phyloP scores from a whole-genome alignment of 176 grass and related monocot species.

The Raddia guianensis region DNA sequence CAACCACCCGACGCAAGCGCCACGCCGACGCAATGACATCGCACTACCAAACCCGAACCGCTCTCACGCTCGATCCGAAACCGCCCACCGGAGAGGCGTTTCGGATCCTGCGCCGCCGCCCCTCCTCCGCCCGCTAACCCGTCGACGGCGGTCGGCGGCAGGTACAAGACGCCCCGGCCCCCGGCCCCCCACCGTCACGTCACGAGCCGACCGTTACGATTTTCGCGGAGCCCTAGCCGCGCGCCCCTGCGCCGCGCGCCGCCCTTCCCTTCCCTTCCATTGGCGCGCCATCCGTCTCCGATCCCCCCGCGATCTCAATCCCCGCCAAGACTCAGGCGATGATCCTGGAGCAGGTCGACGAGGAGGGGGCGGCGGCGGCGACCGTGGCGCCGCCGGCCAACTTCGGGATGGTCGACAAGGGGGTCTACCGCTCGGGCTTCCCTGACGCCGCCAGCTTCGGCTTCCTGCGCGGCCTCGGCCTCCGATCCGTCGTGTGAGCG shows the following conservation, averaged over 20 bases:
- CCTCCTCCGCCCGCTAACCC: neutral
- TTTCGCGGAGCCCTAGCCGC: neutral
- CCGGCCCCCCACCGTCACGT: neutral
- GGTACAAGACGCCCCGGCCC: neutral
- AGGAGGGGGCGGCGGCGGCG: neutral
- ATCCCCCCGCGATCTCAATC: neutral
- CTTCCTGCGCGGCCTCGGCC: conserved; percentile 35
- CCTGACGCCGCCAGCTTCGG: conserved; percentile 29
- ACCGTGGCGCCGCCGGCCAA: conserved; percentile 34
- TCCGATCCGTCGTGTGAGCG: conserved; percentile 55
- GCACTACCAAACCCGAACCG: neutral
- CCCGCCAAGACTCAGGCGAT: neutral
- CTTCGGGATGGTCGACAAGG: conserved; percentile 44
- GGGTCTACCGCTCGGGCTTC: conserved; percentile 49
- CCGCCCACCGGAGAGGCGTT: neutral
- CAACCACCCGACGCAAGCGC: neutral
- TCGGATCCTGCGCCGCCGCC: neutral
- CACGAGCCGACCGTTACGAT: neutral
- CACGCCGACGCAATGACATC: neutral
- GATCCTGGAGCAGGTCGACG: conserved; percentile 40
- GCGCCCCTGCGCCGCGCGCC: neutral
- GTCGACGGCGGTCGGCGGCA: neutral
- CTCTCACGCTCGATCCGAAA: neutral
- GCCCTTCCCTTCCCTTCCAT: too few species aligned
- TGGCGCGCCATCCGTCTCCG: neutral